phyloP scores from a whole-genome alignment of 345 rosid species.

The Sisymbrium altissimum region DNA sequence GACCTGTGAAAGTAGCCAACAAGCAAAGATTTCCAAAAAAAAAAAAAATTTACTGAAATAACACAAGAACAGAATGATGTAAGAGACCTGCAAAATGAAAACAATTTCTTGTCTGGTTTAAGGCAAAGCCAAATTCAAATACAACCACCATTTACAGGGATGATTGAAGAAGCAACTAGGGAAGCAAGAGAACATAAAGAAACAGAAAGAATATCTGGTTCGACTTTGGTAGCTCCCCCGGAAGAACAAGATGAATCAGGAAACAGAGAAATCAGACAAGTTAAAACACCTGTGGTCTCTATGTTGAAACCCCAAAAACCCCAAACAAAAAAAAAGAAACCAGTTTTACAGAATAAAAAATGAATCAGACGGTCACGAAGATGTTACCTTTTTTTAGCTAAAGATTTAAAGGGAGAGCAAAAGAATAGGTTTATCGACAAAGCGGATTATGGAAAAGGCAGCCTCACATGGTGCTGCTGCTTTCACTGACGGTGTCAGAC shows the following conservation, averaged over 20 bases:
- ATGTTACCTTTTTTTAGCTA: slow-evolving; percentile 29
- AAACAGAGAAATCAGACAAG: slow-evolving; percentile 2
- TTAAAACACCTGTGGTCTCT: slow-evolving; percentile 5
- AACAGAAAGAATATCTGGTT: slow-evolving; percentile 5
- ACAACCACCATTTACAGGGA: slow-evolving; percentile 14
- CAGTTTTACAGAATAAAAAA: slow-evolving; percentile 17
- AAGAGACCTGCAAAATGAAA: slow-evolving; percentile 1
- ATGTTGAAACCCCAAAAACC: slow-evolving; percentile 19
- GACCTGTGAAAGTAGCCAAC: not conserved
- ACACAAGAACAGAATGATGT: not conserved
- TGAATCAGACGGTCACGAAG: slow-evolving; percentile 14
- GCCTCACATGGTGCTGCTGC: slow-evolving; percentile 59
- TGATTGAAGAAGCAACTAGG: slow-evolving; percentile 18
- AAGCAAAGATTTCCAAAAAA: not conserved
- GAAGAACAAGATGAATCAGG: slow-evolving; percentile 11
- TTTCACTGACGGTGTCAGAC: slow-evolving; percentile 70
- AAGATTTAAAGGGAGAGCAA: slow-evolving; percentile 13
- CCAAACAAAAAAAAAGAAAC: not conserved
- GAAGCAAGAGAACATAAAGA: not conserved
- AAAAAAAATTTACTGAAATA: not conserved
- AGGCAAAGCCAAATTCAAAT: slow-evolving; percentile 13
- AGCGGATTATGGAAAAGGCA: not conserved
- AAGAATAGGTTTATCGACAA: slow-evolving; percentile 34
- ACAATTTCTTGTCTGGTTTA: slow-evolving; percentile 7
- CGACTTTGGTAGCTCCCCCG: not conserved